Evolutionary conservation across 306 rosid species (phyloP), one percentile per base, ranked within the genome.

Genomic region (Leucaena leucocephala): DNA sequence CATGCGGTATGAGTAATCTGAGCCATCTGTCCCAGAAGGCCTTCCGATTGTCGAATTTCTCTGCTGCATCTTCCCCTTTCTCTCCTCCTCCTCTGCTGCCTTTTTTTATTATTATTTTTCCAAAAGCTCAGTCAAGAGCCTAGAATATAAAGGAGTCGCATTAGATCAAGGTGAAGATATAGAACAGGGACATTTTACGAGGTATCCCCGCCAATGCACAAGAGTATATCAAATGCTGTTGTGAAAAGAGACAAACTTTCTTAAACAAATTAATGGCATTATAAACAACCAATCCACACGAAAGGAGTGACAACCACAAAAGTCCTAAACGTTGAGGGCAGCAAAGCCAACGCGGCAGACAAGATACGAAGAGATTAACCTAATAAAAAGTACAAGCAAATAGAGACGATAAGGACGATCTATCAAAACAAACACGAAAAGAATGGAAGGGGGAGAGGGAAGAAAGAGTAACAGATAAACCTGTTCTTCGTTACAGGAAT

Each of bases 21-120:
- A 90, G 75, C 97, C 98, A 71, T 94, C 97, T 6, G 98, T 92
- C 80, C 98, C 98, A 42, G 90, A 85, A 55, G 98, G 97, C 82
- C 98, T 91, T 71, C 96, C 94, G 5, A 73, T 83, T 3, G 88
- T 73, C 5, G 88, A 54, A 72, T 75, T 88, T 77, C 97, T 87
- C 70, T 88, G 96, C 82, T 87, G 91, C 96, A 88, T 93, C 82
- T 80, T 75, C 78, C 27, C 7, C 72, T 21, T 4, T 39, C 14
- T 19, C 46, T 65, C 14, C 19, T 8, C 42, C 42, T 8, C 13
- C 33, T 17, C 22, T 35, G 10, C 42, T 14, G 19, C 6, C 27
- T 27, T 27, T 27, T 38, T 64, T 36, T 49, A 5, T 34, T 12
- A 11, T 59, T 59, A 6, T 22, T 12, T 22, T 11, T 36, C 11